Conservation (phyloP, 192 early-diverging fungal genomes). For the Umbelopsis vinacea region DNA sequence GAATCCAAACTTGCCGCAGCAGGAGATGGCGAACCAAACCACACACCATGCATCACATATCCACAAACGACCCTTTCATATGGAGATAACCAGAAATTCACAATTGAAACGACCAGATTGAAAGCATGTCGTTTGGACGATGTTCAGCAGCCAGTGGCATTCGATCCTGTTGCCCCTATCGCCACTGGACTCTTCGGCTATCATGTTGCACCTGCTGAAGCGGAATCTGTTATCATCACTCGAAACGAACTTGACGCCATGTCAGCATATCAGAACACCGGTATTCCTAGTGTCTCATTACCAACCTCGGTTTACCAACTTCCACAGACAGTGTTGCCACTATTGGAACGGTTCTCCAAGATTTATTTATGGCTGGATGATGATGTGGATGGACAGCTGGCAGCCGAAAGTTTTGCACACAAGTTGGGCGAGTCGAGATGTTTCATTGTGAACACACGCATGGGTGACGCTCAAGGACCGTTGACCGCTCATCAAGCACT, state of each 20-base stretch:
- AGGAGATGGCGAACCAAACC: background rate
- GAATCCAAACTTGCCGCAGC: constrained; percentile 29
- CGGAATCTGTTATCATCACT: constrained; percentile 57
- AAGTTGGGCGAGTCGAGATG: constrained; percentile 71
- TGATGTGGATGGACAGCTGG: constrained; percentile 64
- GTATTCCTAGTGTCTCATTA: constrained; percentile 61
- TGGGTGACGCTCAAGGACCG: constrained; percentile 49
- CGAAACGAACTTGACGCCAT: constrained; percentile 69
- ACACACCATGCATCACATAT: constrained; percentile 43
- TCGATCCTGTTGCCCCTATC: constrained; percentile 54
- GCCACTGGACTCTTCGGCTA: constrained; percentile 68
- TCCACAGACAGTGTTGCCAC: constrained; percentile 58
- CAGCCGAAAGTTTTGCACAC: constrained; percentile 59
- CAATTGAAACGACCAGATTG: constrained; percentile 49
- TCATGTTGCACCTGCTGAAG: constrained; percentile 49
- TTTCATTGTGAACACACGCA: constrained; percentile 54
- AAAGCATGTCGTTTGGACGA: constrained; percentile 51
- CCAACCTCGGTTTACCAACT: constrained; percentile 61
- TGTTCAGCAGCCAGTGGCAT: constrained; percentile 40
- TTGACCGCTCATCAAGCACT: constrained; percentile 60
- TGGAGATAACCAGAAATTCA: constrained; percentile 11
- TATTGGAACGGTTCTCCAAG: constrained; percentile 65
- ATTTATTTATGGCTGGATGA: constrained; percentile 75
- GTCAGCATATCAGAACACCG: constrained; percentile 68
- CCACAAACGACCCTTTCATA: constrained; percentile 39